Evolutionary conservation across 2,329 filamentous ascomycete genomes (phyloP).

Genomic region (Metarhizium album): DNA sequence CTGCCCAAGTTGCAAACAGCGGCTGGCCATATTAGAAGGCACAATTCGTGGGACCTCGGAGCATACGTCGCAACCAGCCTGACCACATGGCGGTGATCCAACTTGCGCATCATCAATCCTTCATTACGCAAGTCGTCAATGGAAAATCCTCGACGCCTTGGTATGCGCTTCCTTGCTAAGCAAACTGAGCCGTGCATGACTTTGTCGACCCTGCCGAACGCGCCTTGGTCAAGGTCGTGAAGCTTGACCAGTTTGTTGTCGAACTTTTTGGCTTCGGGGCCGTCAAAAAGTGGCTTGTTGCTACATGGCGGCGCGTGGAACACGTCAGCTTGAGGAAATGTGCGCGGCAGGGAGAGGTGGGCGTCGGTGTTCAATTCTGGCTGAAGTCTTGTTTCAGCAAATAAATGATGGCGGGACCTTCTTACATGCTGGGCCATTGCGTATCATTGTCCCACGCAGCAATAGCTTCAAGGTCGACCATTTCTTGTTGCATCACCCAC

Average conservation of each 20-base stretch:
- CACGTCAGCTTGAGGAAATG: background rate
- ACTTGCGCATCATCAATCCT: constrained; percentile 34
- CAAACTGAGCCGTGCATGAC: constrained; percentile 29
- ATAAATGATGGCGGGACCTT: background rate
- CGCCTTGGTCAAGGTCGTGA: constrained; percentile 30
- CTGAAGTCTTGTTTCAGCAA: too few species aligned
- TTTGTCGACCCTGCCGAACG: constrained; percentile 33
- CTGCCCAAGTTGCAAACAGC: constrained; percentile 33
- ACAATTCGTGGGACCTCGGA: constrained; percentile 27
- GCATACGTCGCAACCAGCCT: constrained; percentile 37
- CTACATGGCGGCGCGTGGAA: constrained; percentile 9
- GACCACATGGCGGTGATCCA: constrained; percentile 37
- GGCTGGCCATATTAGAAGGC: constrained; percentile 36
- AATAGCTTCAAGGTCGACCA: constrained; percentile 19
- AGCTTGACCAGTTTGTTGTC: constrained; percentile 20
- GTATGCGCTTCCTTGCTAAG: constrained; percentile 34
- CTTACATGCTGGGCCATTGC: constrained; percentile 24
- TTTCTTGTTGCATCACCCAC: constrained; percentile 20
- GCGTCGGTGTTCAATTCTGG: too few species aligned
- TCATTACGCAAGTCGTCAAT: constrained; percentile 33
- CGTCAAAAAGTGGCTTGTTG: constrained; percentile 19
- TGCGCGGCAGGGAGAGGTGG: too few species aligned
- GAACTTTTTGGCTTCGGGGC: constrained; percentile 23
- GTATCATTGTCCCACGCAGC: constrained; percentile 21
- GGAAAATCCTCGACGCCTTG: constrained; percentile 23